Evolutionary conservation across 352 stramenopile genomes (phyloP), one percentile per base, ranked within the genome.

Genomic region (Saprolegnia diclina): DNA sequence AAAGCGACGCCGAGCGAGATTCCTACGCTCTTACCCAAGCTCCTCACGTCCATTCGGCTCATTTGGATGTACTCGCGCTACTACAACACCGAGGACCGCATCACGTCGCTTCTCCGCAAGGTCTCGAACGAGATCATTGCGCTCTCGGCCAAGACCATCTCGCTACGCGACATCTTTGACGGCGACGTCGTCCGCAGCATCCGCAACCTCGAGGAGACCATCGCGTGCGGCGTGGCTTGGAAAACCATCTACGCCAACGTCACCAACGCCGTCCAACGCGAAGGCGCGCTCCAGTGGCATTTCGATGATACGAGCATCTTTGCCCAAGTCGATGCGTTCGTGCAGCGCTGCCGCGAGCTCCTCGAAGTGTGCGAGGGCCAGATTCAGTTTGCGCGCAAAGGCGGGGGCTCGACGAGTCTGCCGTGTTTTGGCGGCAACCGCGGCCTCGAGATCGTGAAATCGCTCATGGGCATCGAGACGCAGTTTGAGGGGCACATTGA

Each of bases 231-330:
- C 2, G 89, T 97, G 14, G 83, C 86, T 16, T 98, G 94, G 94
- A 98, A 98, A 73, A 79, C 88, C 16, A 90, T 95, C 38, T 98
- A 89, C 40, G 80, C 87, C 64, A 80, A 80, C 68, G 80, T 83
- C 0, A 73, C 73, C 0, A 77, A 72, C 21, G 79, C 83, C 21
- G 84, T 95, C 45, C 93, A 95, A 45, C 71, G 76, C 48, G 64
- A 71, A 21, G 73, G 89, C 46, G 70, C 79, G 26, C 55, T 72
- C n/a, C 67, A 73, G n/a, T 98, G 93, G 93, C 84, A 89, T 44
- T 97, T 98, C 72, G 94, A 98, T 56, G 92, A 97, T 56, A 95
- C 91, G 0, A 91, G 87, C 0, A 97, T 98, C 70, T 98, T 98
- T 70, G 94, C 94, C 0, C 90, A 98, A 72, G 97, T 98, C 46